Evolutionary conservation across 176 grass and related monocot genomes (phyloP), one percentile per base, ranked within the genome.

Genomic region (Echinochloa phyllopogon): DNA sequence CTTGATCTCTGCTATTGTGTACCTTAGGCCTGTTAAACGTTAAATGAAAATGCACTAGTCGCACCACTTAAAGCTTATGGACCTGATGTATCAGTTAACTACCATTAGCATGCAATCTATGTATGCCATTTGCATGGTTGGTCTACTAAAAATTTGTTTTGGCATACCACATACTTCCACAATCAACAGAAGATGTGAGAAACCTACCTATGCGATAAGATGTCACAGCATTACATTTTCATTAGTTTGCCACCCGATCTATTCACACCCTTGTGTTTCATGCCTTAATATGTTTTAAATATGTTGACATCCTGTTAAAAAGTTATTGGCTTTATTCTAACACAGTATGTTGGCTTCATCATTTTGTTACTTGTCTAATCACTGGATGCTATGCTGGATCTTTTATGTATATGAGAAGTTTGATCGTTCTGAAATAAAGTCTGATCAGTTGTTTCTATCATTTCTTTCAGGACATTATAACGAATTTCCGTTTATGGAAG

Each of bases 401-500:
- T 27, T 60, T 27, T 66, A 3, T 27, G 25, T 71, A 70, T 58
- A 5, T 48, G 62, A 60, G 27, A 75, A 43, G 14, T 62, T 59
- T 47, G 17, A 85, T 70, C 24, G 39, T 69, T 80, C 49, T 81
- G 36, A 41, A 5, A 56, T 62, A 51, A 48, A 37, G 7, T 56
- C 65, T 86, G 77, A 89, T 48, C 38, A 82, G 17, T 45, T 44
- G 33, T 75, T 61, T 75, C 6, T 79, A 25, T 75, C 68, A 61
- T 85, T 68, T 75, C 8, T 90, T 90, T 65, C 94, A 99, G 97
- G 94, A 84, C 47, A 91, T 94, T 66, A 77, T 87, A 59, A 83
- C 75, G 82, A 92, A 96, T 66, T 88, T 96, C 23, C 81, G 42
- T 11, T 50, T 99, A 77, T 94, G 94, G 97, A 96, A 87, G 86